A percentile compares a stretch with the other conserved stretches of the same genome.
These are phyloP conservation scores for Entamoeba nuttalli DNA, from an alignment of 208 protist genomes.

Conservation along the genomic window DNA sequence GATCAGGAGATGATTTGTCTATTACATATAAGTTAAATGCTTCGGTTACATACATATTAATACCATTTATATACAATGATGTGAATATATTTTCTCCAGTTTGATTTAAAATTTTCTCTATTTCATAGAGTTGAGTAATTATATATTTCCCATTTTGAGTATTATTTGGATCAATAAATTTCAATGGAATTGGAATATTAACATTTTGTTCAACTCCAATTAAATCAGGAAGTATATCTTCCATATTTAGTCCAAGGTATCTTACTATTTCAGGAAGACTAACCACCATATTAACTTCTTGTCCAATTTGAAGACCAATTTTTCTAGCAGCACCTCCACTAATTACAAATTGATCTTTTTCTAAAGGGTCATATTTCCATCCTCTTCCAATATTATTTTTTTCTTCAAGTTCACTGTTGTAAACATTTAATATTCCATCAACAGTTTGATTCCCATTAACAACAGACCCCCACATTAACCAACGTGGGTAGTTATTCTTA, in stretches of 20 bases:
- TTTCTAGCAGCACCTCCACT: not conserved
- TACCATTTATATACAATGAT: not conserved
- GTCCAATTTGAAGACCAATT: not conserved
- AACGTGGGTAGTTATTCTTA: not conserved
- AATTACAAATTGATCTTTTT: not conserved
- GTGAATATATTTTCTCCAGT: not conserved
- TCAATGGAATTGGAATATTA: not conserved
- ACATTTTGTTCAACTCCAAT: not conserved
- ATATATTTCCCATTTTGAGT: not conserved
- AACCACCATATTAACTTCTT: not conserved
- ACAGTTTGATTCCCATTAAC: not conserved
- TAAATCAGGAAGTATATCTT: not conserved
- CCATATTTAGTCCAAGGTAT: not conserved
- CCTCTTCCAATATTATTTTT: not conserved
- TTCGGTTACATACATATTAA: not conserved
- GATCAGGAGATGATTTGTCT: not conserved
- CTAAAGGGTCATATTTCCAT: not conserved
- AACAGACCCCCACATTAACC: not conserved
- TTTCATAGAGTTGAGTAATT: not conserved
- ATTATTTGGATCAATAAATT: not conserved
- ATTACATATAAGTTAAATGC: not conserved
- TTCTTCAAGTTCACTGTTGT: not conserved
- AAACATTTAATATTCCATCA: not conserved
- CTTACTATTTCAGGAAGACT: not conserved
- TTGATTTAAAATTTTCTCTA: not conserved